A percentile compares a stretch with the other conserved stretches of the same genome.
Conservation (phyloP, 352 stramenopile genomes). For the Aphanomyces euteiches region DNA sequence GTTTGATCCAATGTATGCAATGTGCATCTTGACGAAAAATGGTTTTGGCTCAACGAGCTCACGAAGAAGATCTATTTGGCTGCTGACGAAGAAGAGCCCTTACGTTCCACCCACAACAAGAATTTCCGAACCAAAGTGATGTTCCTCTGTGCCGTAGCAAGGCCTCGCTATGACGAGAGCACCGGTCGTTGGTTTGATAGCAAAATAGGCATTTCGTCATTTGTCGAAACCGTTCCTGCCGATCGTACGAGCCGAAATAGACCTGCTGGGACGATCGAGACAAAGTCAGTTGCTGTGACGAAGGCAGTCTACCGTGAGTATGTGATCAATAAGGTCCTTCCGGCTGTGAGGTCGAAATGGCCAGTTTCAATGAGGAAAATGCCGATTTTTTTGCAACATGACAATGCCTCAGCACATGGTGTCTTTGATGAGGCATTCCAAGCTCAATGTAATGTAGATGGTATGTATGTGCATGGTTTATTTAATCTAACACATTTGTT, state of each 20-base stretch:
- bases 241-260: not conserved
- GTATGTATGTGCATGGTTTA: not conserved
- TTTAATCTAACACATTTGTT: not conserved
- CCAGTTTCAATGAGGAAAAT: not conserved
- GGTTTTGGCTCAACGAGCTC: not conserved
- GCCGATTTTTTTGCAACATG: not conserved
- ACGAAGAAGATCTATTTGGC: not conserved
- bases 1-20: not conserved
- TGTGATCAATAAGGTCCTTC: not conserved
- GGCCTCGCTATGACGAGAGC: not conserved
- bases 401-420: not conserved
- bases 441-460: not conserved
- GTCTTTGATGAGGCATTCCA: not conserved
- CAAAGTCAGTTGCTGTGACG: not conserved
- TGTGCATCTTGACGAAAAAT: not conserved
- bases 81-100: not conserved
- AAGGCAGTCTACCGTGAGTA: not conserved
- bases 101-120: not conserved
- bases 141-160: not conserved
- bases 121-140: not conserved
- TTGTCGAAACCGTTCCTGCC: not conserved
- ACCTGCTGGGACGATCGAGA: not conserved
- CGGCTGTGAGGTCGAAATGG: not conserved
- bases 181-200: not conserved
- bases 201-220: not conserved